Evolutionary conservation across 2,329 filamentous ascomycete species (phyloP), one percentile per base, ranked within the genome.

Genomic region (Mycosphaerella sp.): DNA sequence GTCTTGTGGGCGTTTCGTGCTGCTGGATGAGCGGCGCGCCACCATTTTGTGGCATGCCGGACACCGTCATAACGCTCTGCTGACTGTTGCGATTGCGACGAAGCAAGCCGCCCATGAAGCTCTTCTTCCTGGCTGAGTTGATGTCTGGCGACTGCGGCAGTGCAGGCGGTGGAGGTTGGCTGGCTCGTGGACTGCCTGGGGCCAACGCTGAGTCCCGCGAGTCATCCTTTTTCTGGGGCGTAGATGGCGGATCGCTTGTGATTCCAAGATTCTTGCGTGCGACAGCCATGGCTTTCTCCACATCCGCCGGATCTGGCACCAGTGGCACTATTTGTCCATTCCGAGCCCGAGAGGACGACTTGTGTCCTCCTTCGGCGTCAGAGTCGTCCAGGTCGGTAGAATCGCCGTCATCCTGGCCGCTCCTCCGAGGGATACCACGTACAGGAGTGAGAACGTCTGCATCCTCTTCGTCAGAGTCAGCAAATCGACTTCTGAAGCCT

Each of bases 381-480:
- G 75, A 73, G 48, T 76, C 75, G 45, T 75, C 73, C 0, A 78
- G 68, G 63, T 78, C 78, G 2, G 76, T 78, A 4, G 73, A 76
- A 55, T 84, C 83, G 38, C 80, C 79, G 48, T 84, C 79, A 48
- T 83, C 75, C 47, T 74, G 71, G 2, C 73, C 74, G 29, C 76
- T 71, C n/a, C 69, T 80, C 46, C 74, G 78, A 11, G 76, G 83
- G 54, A 81, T 86, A 42, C 80, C 81, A 55, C 79, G 76, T 2
- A 84, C 82, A 45, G 78, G 82, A 21, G 73, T 73, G 31, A 76
- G 71, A 60, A 62, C 70, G 12, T 80, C 76, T 45, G 26, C 26
- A 29, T 87, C 84, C 52, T 73, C 71, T 29, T 76, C 74, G 45
- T 76, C 74, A 2, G 75, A 78, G 55, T 78, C 76, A 1, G 69